Conservation (phyloP, 805 yeast genomes). For the Candida vaughaniae region DNA sequence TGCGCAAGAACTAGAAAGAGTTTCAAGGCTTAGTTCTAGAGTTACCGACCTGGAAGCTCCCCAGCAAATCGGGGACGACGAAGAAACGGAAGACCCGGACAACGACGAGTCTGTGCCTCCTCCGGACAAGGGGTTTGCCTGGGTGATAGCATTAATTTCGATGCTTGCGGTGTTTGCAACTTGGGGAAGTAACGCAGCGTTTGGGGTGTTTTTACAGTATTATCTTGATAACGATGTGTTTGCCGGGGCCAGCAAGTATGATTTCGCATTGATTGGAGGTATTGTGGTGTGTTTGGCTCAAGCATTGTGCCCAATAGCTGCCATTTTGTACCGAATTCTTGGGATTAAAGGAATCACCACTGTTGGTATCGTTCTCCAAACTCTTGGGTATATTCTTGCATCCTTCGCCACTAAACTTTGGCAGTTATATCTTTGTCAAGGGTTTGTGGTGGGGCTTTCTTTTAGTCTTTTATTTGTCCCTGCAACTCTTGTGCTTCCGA, state of each 20-base stretch:
- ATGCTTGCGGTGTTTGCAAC: slow-evolving; percentile 47
- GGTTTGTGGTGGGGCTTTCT: slow-evolving; percentile 50
- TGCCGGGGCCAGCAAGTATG: slow-evolving; percentile 43
- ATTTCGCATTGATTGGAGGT: slow-evolving; percentile 54
- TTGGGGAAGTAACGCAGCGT: slow-evolving; percentile 60
- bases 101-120: slow-evolving; percentile 7
- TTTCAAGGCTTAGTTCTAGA: slow-evolving; percentile 11
- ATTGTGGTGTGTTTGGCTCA: slow-evolving; percentile 54
- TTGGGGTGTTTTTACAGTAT: slow-evolving; percentile 56
- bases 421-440: slow-evolving; percentile 55
- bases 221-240: slow-evolving; percentile 39
- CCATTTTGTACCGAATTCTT: slow-evolving; percentile 45
- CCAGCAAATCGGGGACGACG: not conserved
- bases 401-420: slow-evolving; percentile 49
- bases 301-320: slow-evolving; percentile 51
- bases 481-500: slow-evolving; percentile 43
- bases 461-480: slow-evolving; percentile 44
- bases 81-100: slow-evolving; percentile 4
- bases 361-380: slow-evolving; percentile 44
- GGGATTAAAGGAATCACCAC: slow-evolving; percentile 50
- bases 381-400: slow-evolving; percentile 48
- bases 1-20: slow-evolving; percentile 18
- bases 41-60: not conserved
- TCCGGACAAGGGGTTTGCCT: slow-evolving; percentile 51
- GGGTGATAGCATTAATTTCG: slow-evolving; percentile 52